Base-by-base conservation (phyloP, 176 grass and related monocot species). In the Calamus simplicifolius region DNA sequence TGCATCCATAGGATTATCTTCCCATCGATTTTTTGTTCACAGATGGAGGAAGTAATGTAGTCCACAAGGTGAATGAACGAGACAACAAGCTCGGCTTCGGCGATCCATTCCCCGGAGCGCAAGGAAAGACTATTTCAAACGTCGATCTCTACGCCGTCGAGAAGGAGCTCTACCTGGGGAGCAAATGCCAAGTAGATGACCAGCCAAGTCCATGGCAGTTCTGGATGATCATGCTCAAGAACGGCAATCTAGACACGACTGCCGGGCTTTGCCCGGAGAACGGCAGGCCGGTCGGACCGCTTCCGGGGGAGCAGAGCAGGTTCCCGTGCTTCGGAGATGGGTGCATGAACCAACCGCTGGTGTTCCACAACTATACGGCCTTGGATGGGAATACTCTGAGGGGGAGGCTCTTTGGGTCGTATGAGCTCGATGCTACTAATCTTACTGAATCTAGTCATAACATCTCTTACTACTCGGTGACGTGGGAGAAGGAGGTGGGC, bases 171-270 rank as follows among this genome's bases (percentile, higher is more conserved):
- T 96, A 90, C 31, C 67, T 96, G 19, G 91, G 91, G 2, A 73
- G 59, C 6, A 85, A 59, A 3, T 96, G 91, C 63, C 61, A 90
- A 74, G 83, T 90, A 16, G 17, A 57, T 1, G 86, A 90, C 60
- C 29, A 23, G 64, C 80, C 68, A 21, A 2, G 3, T 15, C 83
- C 83, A 12, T 96, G 91, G 91, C 77, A 96, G 30, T 96, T 96
- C 77, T 96, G 83, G 91, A 96, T 96, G 91, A 16, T 90, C 35
- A 96, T 96, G 91, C 84, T 96, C 62, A 96, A 96, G 76, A 96
- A 96, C 60, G 86, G 91, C 28, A 96, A 96, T 64, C 64, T 96
- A 25, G 83, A 96, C 78, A 90, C 86, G 59, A 62, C 77, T 0
- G 91, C 86, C 4, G 77, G 74, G 52, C 50, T 82, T 27, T 96